phyloP scores from a whole-genome alignment of 768 basidiomycete genomes.

The Gloeophyllum trabeum region DNA sequence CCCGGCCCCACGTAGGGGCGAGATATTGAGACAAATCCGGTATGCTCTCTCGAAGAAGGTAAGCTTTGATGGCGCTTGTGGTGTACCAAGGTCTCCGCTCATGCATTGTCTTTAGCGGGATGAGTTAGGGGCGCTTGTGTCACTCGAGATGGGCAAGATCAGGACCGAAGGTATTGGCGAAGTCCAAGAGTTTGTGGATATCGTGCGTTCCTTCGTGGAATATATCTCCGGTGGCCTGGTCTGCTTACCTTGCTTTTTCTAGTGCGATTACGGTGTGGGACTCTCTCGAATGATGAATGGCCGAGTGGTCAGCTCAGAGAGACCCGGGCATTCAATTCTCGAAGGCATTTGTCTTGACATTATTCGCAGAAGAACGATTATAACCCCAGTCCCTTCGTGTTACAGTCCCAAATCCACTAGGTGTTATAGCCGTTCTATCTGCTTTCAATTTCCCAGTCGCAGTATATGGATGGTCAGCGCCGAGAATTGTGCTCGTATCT shows the following conservation, averaged over 20 bases:
- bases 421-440: slow-evolving; percentile 59
- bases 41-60: slow-evolving; percentile 75
- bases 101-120: slow-evolving; percentile 38
- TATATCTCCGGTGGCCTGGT: slow-evolving; percentile 1
- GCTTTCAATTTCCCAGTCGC: slow-evolving; percentile 98
- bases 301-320: slow-evolving; percentile 75
- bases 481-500: slow-evolving; percentile 1
- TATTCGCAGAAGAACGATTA: background rate
- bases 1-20: slow-evolving; percentile 83
- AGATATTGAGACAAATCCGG: slow-evolving; percentile 80
- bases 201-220: slow-evolving; percentile 42
- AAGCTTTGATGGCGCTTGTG: slow-evolving; percentile 9
- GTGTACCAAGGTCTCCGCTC: background rate
- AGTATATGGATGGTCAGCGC: slow-evolving; percentile 74
- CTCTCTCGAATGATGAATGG: slow-evolving; percentile 94
- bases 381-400: slow-evolving; percentile 6
- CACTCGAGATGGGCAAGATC: slow-evolving; percentile 89
- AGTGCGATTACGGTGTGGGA: slow-evolving; percentile 95
- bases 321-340: slow-evolving; percentile 83
- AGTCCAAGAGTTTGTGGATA: slow-evolving; percentile 92
- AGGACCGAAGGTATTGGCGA: slow-evolving; percentile 84
- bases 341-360: slow-evolving; percentile 42
- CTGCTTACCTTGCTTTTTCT: background rate
- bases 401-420: slow-evolving; percentile 84
- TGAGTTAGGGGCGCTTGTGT: slow-evolving; percentile 71